A percentile compares a stretch with the other conserved stretches of the same genome.
phyloP scores from a whole-genome alignment of 78 protist genomes.

The Dictyostelium intermedium region DNA sequence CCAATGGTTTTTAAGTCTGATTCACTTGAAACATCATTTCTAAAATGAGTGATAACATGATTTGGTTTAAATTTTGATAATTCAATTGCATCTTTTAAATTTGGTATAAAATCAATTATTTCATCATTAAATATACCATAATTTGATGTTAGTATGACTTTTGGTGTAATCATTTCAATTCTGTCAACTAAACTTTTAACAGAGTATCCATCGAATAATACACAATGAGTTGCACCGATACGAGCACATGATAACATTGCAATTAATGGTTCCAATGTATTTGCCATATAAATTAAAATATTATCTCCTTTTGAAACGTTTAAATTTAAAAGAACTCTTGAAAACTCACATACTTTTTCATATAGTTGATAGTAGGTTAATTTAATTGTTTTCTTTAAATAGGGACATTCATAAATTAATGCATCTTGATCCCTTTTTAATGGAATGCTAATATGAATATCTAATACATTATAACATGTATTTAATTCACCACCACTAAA shows the following conservation, averaged over 20 bases:
- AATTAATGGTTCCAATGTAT: conserved; percentile 72
- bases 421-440: not conserved
- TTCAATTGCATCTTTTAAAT: not conserved
- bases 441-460: conserved; percentile 25
- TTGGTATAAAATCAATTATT: not conserved
- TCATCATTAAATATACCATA: conserved; percentile 31
- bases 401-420: conserved; percentile 32
- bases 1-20: too few species aligned
- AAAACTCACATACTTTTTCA: conserved; percentile 78
- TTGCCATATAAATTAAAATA: conserved; percentile 93
- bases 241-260: conserved; percentile 96
- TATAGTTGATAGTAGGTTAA: not conserved
- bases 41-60: not conserved
- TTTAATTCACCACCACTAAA: conserved; percentile 86
- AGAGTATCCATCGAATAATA: not conserved
- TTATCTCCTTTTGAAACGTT: conserved; percentile 88
- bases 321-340: conserved; percentile 83
- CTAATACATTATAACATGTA: conserved; percentile 82
- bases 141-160: conserved; percentile 64
- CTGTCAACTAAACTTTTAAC: conserved; percentile 50
- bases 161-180: conserved; percentile 74
- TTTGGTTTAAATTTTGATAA: not conserved
- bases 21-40: not conserved
- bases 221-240: conserved; percentile 90
- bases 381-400: not conserved